Base-by-base conservation (phyloP, 192 early-diverging fungal genomes). In the Phycomyces blakesleeanus region DNA sequence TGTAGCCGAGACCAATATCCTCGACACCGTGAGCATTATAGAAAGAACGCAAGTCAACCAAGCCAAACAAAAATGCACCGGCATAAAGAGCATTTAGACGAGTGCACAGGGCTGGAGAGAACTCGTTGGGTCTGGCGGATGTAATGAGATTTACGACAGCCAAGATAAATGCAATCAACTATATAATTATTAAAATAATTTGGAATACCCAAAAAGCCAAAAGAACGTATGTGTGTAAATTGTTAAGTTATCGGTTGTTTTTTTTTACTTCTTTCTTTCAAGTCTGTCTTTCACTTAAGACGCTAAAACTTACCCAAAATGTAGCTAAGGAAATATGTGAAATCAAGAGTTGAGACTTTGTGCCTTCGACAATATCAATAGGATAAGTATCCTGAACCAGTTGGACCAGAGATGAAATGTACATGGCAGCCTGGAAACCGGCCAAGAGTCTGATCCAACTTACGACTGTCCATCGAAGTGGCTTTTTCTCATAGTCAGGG, bases 11-110 rank as follows among this genome's bases (percentile, higher is more conserved):
- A 15, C 29, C 29, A 20, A 66, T 47, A 14, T 37, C 47, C 12
- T 26, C 18, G 20, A 20, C 47, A 14, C 59, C 53, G 9, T 64
- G 50, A 8, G 64, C 40, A 22, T 64, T 42, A 41, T 76, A 76
- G 41, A 49, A 60, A 4, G 74, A 66, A n/a, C 64, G 69, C 9
- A 68, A 3, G 59, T 76, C 69, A 12, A 71, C 50, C 0, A 67
- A 11, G 1, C 59, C 49, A 25, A 71, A 25, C 5, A 71, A 20
- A 29, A 76, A 62, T 16, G 55, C 47, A 1, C 51, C 26, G 15
- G 64, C 16, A 26, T 71, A 76, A 15, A 76, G 41, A 3, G 53
- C 15, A n/a, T 76, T 76, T 18, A 76, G 42, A 5, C 67, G 64
- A 16, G 22, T 50, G 44, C 74, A 64, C 20, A 76, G 34, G 1